Percentiles rank a stretch among this genome's conserved stretches.
These are phyloP conservation scores for Solanum hybrid DNA, from an alignment of 305 asterid species.

Conservation along the genomic window DNA sequence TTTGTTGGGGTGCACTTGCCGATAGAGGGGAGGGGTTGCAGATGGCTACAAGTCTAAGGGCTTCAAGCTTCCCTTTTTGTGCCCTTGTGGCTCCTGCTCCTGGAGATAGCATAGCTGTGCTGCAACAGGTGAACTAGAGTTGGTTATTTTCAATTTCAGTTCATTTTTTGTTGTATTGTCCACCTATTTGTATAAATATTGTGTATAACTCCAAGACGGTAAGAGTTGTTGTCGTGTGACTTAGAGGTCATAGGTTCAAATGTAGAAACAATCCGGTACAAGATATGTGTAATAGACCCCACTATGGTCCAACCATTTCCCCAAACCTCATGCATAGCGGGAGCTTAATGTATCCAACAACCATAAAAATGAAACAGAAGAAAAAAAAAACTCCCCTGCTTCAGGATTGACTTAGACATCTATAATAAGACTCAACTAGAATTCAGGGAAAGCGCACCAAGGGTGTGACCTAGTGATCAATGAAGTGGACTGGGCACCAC, in stretches of 20 bases:
- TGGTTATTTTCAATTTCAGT: not conserved
- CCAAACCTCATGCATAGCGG: not conserved
- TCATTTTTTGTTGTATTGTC: not conserved
- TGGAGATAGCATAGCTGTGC: slow-evolving; percentile 57
- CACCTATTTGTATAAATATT: not conserved
- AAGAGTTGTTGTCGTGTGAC: not conserved
- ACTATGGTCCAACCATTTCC: not conserved
- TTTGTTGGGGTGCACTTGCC: slow-evolving; percentile 66
- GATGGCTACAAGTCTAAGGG: slow-evolving; percentile 37
- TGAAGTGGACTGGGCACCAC: not conserved
- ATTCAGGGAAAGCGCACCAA: not conserved
- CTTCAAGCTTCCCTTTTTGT: slow-evolving; percentile 58
- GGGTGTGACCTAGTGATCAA: not conserved
- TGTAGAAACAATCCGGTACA: not conserved
- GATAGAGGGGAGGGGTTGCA: slow-evolving; percentile 54
- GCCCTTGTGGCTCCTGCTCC: slow-evolving; percentile 68
- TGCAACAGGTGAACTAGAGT: slow-evolving; percentile 46
- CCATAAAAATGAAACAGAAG: not conserved
- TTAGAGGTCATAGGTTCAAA: too few species aligned
- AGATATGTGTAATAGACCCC: not conserved
- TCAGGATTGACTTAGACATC: not conserved
- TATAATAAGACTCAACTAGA: not conserved
- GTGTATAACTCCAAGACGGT: not conserved
- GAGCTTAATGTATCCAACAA: not conserved
- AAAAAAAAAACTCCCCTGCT: not conserved